phyloP scores from a whole-genome alignment of 139 green algal genomes.

The Chlamydomonas schloesseri region DNA sequence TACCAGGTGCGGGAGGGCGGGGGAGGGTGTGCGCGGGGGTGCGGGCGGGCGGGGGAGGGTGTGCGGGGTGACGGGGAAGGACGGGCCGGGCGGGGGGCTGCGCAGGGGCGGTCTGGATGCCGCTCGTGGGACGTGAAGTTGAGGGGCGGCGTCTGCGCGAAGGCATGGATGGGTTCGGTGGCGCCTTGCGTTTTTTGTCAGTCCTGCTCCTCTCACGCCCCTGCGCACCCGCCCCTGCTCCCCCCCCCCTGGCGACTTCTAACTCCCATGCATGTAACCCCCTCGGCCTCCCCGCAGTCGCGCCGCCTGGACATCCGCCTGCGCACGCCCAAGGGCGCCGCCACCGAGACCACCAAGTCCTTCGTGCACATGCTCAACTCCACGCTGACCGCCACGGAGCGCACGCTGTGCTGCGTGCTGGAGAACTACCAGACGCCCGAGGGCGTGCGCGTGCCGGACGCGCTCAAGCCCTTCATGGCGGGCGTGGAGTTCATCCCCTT shows the following conservation, averaged over 20 bases:
- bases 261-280: no score
- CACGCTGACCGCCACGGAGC: constrained; percentile 96
- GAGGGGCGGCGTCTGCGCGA: no score
- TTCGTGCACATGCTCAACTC: constrained; percentile 99
- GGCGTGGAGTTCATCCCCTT: constrained; percentile 97
- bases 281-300: constrained; percentile 78
- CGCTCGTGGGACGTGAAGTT: no score
- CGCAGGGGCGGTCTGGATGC: no score
- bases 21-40: not conserved
- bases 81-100: no score
- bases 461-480: constrained; percentile 93
- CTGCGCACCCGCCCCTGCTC: no score
- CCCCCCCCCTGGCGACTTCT: no score
- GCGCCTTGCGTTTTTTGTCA: no score
- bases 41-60: not conserved
- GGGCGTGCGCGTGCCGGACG: constrained; percentile 53
- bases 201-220: not conserved
- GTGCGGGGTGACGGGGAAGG: not conserved
- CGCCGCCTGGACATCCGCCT: constrained; percentile 88
- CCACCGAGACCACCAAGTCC: constrained; percentile 77
- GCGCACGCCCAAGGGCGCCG: constrained; percentile 64
- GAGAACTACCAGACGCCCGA: constrained; percentile 97
- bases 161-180: no score
- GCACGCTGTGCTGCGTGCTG: constrained; percentile 98
- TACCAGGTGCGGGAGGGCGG: constrained; percentile 78